Evolutionary conservation across 2,329 filamentous ascomycete genomes (phyloP).

Genomic region (Pseudogymnoascus sp.): DNA sequence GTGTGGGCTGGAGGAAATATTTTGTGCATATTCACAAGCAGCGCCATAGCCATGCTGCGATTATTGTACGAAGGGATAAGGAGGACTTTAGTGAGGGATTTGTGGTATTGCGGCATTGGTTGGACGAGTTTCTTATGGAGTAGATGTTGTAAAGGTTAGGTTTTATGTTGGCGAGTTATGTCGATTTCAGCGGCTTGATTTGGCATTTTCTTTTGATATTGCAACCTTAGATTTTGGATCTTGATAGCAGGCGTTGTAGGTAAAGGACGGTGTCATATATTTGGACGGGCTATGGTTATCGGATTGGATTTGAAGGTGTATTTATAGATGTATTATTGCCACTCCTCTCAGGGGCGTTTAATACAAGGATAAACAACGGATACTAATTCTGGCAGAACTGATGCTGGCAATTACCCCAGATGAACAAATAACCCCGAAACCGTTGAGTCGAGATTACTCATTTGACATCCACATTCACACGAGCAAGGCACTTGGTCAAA

Average conservation of each 20-base stretch:
- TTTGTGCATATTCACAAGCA: constrained; percentile 69
- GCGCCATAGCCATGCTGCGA: constrained; percentile 80
- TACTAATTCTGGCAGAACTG: not conserved
- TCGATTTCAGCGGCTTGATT: not conserved
- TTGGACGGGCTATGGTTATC: not conserved
- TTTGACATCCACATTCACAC: not conserved
- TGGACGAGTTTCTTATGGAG: constrained; percentile 53
- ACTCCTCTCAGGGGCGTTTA: not conserved
- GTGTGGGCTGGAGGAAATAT: constrained; percentile 56
- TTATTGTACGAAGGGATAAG: constrained; percentile 69
- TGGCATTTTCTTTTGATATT: not conserved
- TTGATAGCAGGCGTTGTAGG: not conserved
- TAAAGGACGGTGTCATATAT: not conserved
- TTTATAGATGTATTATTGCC: not conserved
- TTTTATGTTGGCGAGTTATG: not conserved
- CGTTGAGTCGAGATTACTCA: not conserved
- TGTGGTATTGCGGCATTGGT: constrained; percentile 73
- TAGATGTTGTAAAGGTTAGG: not conserved
- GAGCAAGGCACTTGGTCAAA: not conserved
- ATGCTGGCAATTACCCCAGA: not conserved
- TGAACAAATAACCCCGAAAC: not conserved
- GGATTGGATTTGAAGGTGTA: not conserved
- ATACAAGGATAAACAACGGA: not conserved
- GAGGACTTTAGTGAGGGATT: constrained; percentile 66
- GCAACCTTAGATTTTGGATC: not conserved